phyloP scores from a whole-genome alignment of 2,329 filamentous ascomycete species.

The Ilyonectria sp. region DNA sequence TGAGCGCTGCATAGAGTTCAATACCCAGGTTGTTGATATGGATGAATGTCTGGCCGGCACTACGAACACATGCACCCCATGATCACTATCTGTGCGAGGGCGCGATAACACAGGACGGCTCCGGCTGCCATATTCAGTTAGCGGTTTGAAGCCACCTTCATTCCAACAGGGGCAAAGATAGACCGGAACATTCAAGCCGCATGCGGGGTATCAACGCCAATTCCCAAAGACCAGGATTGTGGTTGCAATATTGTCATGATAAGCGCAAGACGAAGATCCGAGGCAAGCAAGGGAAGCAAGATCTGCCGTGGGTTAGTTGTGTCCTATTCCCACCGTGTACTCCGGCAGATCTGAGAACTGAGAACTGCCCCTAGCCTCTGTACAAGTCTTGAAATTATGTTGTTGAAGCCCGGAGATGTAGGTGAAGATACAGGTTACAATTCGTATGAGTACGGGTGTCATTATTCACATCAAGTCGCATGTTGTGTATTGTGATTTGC shows the following conservation, averaged over 20 bases:
- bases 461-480: neutral
- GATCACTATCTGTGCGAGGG: neutral
- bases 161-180: neutral
- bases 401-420: no score
- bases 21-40: neutral
- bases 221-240: neutral
- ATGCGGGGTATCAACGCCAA: neutral
- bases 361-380: no score
- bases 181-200: neutral
- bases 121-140: constrained; percentile 26
- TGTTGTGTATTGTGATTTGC: neutral
- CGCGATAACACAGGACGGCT: constrained; percentile 5
- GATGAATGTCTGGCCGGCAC: neutral
- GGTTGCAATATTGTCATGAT: neutral
- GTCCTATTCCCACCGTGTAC: no score
- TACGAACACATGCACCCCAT: neutral
- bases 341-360: no score
- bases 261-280: neutral
- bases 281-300: neutral
- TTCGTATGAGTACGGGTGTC: neutral
- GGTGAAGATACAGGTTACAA: neutral
- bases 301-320: neutral
- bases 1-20: neutral
- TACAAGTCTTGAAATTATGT: no score
- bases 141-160: neutral